Conservation (phyloP, 441 rosid species). For the Erodium moschatum region DNA sequence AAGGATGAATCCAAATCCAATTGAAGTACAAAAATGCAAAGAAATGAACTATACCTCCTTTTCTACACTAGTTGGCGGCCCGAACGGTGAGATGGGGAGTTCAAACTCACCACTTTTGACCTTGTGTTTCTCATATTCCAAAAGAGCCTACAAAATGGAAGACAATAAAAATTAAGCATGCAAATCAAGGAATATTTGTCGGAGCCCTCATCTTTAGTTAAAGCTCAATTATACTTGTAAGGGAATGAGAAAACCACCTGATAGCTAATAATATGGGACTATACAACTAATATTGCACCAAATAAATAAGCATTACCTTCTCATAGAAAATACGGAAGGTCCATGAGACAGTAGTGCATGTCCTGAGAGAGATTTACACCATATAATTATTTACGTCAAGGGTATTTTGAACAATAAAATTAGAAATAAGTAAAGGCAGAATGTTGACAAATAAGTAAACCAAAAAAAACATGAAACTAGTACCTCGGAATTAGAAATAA, state of each 20-base stretch:
- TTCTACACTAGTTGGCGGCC: conserved; percentile 35
- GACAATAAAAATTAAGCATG: neutral
- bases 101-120: conserved; percentile 54
- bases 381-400: conserved; percentile 16
- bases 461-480: neutral
- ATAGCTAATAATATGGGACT: neutral
- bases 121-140: conserved; percentile 69
- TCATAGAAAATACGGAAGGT: conserved; percentile 85
- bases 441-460: neutral
- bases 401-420: conserved; percentile 1
- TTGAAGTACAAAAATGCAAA: neutral
- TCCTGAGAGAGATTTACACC: conserved; percentile 39
- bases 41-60: conserved; percentile 45
- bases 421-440: neutral
- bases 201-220: neutral
- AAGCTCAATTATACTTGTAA: neutral
- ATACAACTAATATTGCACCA: neutral
- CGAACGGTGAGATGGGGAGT: conserved; percentile 40
- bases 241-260: neutral
- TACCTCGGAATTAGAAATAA: neutral
- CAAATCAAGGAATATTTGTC: neutral
- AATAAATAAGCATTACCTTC: conserved; percentile 46
- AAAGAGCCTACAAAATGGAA: conserved; percentile 46
- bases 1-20: neutral
- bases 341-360: conserved; percentile 91